Evolutionary conservation across 768 basidiomycete species (phyloP).

Genomic region (Tephrocybe rancida): DNA sequence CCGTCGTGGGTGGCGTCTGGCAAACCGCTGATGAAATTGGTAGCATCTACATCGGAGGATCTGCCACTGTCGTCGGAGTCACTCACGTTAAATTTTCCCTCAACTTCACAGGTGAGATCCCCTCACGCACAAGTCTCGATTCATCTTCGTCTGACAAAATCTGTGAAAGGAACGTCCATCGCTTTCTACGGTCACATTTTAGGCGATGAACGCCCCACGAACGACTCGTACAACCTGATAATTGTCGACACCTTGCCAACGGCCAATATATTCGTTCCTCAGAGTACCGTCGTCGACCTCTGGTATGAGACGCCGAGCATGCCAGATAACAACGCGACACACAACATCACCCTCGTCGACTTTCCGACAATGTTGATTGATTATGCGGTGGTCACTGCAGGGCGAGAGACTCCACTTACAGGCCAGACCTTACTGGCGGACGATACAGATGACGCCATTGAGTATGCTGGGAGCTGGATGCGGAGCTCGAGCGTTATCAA

Average conservation of each 20-base stretch:
- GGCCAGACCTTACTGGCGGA: background rate
- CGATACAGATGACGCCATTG: background rate
- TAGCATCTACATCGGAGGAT: background rate
- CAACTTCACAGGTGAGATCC: background rate
- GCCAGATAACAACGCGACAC: background rate
- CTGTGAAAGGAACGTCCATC: background rate
- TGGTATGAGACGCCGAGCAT: background rate
- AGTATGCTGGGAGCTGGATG: background rate
- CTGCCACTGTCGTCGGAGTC: background rate
- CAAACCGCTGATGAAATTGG: background rate
- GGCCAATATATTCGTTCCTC: background rate
- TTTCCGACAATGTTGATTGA: constrained; percentile 5
- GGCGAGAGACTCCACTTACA: background rate
- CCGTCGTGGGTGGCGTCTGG: background rate
- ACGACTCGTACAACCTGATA: background rate
- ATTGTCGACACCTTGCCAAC: background rate
- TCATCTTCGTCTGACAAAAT: background rate
- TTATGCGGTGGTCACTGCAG: background rate
- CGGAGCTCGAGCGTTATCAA: background rate
- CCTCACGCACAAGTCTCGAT: background rate
- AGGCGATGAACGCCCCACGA: background rate
- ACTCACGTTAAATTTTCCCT: background rate
- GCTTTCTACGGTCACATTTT: background rate
- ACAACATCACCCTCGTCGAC: constrained; percentile 2
- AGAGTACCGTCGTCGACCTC: background rate